Percentiles rank a stretch among this genome's conserved stretches.
Evolutionary conservation across 257 asterid genomes (phyloP).

Genomic region (Misopates orontium): DNA sequence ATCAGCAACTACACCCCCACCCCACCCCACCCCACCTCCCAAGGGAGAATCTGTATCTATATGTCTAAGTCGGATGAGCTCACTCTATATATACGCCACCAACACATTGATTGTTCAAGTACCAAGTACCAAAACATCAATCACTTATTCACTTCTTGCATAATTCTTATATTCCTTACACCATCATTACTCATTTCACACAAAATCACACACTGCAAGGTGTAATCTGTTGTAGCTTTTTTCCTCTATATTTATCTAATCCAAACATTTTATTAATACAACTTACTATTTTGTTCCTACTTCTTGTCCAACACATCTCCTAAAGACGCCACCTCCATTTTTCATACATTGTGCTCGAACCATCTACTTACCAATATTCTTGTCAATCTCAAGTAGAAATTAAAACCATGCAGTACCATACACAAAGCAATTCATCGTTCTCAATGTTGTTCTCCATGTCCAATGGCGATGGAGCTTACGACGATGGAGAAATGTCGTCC

Average conservation of each 20-base stretch:
- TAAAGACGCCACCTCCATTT: no score
- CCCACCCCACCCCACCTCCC: conserved; percentile 18
- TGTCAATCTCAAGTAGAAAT: no score
- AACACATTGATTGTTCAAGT: neutral
- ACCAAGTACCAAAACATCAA: neutral
- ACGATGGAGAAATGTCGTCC: conserved; percentile 30
- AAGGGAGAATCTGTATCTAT: conserved; percentile 16
- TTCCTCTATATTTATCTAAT: no score
- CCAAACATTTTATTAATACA: no score
- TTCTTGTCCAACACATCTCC: no score
- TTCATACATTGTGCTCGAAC: no score
- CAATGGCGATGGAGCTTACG: conserved; percentile 9
- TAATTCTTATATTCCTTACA: neutral
- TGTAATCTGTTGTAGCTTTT: no score
- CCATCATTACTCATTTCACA: neutral
- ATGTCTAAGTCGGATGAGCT: neutral
- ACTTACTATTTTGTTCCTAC: no score
- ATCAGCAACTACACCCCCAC: conserved; percentile 1
- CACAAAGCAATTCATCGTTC: conserved; percentile 31
- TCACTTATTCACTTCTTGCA: neutral
- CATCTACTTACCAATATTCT: no score
- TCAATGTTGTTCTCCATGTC: conserved; percentile 48
- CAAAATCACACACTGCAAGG: neutral
- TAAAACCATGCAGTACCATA: conserved; percentile 18
- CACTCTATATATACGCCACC: conserved; percentile 14